Base-by-base conservation (phyloP, 495 filamentous ascomycete genomes). In the Aspergillus indologenus region DNA sequence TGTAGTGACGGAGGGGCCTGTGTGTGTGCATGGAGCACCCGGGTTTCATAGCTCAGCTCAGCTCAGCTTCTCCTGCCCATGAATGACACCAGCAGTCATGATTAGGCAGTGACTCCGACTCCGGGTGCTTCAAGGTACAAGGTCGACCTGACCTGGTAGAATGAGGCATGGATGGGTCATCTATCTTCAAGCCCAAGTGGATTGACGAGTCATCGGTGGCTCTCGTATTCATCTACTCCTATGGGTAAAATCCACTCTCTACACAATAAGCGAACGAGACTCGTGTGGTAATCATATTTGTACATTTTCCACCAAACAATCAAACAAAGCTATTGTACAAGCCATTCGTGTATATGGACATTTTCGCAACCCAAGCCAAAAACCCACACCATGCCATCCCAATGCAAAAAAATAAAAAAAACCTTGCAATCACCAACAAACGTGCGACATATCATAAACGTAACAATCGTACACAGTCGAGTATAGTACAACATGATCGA, bases 391-490 rank as follows among this genome's bases (percentile, higher is more conserved):
- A 56, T 62, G 55, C 56, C 50, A 57, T 57, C 52, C 57, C 34
- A 49, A 62, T 61, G 24, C 44, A 24, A 47, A 46, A 56, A 60
- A 60, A 56, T 17, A 55, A 24, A 47, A 46, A 56, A 60, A 56
- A 20, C 46, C 14, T 42, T 40, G 22, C 19, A 47, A 52, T 45
- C 42, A 53, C 19, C 12, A 40, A 40, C 34, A 40, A 14, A 50
- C 49, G 45, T 62, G 60, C 61, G 53, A 59, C 43, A 58, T 55
- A 58, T 66, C 58, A 58, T 63, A 63, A 9, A 52, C 53, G 51
- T 61, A 62, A 58, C 57, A 49, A 52, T 63, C 61, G 45, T 63
- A 57, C 57, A 66, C 23, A 50, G 54, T 48, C 51, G 29, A 54
- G 55, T 62, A 65, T 60, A 65, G 51, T 57, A 53, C 59, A 43